phyloP scores from a whole-genome alignment of 345 rosid genomes.

The Dovyalis caffra region DNA sequence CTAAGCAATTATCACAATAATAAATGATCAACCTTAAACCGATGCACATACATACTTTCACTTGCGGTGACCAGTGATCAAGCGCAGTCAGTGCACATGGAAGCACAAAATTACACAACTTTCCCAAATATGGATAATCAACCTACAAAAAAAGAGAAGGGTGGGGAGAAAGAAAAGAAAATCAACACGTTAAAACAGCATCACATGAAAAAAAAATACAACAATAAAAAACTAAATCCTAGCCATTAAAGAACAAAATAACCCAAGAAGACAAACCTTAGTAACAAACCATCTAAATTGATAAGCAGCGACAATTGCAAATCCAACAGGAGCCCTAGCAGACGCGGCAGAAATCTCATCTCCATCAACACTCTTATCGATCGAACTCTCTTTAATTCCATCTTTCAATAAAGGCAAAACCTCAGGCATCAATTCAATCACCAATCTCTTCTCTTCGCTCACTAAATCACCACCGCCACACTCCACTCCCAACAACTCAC shows the following conservation, averaged over 20 bases:
- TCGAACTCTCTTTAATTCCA: conserved; percentile 60
- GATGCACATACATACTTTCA: conserved; percentile 57
- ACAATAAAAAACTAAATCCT: neutral
- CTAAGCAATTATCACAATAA: neutral
- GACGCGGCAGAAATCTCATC: conserved; percentile 61
- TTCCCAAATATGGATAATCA: conserved; percentile 52
- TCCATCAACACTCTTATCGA: conserved; percentile 46
- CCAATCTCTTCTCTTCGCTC: conserved; percentile 36
- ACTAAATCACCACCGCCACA: conserved; percentile 3
- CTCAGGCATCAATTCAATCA: conserved; percentile 51
- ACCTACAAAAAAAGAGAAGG: conserved; percentile 39
- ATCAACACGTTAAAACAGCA: no score
- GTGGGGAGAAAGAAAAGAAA: neutral
- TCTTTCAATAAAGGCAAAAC: conserved; percentile 58
- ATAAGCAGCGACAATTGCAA: conserved; percentile 60
- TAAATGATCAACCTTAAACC: neutral
- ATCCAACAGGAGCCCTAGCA: conserved; percentile 67
- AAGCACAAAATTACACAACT: conserved; percentile 62
- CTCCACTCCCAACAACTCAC: conserved; percentile 23
- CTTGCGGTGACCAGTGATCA: conserved; percentile 90
- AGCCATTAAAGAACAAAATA: neutral
- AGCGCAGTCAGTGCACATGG: conserved; percentile 90
- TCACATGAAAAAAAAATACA: no score
- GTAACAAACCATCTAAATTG: conserved; percentile 86
- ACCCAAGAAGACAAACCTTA: conserved; percentile 44